Conservation (phyloP, 305 asterid species). For the Ilex paraguariensis region DNA sequence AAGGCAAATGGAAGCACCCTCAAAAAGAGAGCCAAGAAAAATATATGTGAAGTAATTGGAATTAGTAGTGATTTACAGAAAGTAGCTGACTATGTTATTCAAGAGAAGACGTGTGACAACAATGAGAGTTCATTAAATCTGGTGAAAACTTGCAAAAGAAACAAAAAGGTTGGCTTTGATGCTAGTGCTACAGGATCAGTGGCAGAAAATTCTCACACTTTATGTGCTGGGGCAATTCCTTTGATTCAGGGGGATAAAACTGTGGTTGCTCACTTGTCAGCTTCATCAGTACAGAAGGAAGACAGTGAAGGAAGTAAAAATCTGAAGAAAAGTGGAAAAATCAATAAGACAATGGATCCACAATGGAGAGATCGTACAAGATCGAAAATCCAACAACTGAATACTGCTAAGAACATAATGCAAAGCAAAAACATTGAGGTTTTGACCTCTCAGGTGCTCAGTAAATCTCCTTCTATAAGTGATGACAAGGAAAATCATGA, state of each 20-base stretch:
- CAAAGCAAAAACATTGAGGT: slow-evolving; percentile 20
- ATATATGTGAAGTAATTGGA: slow-evolving; percentile 24
- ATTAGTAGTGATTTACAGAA: slow-evolving; percentile 22
- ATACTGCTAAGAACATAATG: slow-evolving; percentile 19
- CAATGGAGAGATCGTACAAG: slow-evolving; percentile 12
- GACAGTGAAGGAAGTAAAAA: slow-evolving; percentile 16
- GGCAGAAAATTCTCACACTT: slow-evolving; percentile 14
- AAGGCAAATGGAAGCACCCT: slow-evolving; percentile 22
- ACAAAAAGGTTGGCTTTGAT: slow-evolving; percentile 15
- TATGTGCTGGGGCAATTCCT: slow-evolving; percentile 24
- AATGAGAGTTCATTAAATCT: slow-evolving; percentile 9
- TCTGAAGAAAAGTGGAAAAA: slow-evolving; percentile 20
- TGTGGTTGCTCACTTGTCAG: slow-evolving; percentile 17
- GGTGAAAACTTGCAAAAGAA: slow-evolving; percentile 21
- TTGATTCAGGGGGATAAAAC: slow-evolving; percentile 14
- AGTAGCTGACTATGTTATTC: slow-evolving; percentile 14
- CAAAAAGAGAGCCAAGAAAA: slow-evolving; percentile 38
- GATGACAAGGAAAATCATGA: slow-evolving; percentile 24
- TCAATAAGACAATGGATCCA: slow-evolving; percentile 11
- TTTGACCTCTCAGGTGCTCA: slow-evolving; percentile 19
- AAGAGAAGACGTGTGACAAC: slow-evolving; percentile 17
- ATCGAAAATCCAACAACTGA: slow-evolving; percentile 19
- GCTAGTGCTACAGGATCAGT: slow-evolving; percentile 19
- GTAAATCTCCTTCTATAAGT: slow-evolving; percentile 17
- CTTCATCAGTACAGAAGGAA: slow-evolving; percentile 28